phyloP scores from a whole-genome alignment of 345 rosid genomes.

The Luvunga scandens region DNA sequence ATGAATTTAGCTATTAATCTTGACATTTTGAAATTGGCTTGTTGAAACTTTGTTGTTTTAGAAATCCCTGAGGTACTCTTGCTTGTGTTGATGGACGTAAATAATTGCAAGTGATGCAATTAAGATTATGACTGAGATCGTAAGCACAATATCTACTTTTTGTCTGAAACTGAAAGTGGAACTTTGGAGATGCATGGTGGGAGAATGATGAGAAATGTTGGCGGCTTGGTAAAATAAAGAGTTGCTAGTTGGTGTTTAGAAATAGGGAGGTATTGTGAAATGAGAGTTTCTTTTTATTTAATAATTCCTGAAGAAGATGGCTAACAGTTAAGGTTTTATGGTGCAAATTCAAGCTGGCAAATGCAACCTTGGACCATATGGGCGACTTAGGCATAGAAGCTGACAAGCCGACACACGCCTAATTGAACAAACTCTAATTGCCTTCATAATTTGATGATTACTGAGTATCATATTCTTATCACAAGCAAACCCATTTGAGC shows the following conservation, averaged over 20 bases:
- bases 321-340: neutral
- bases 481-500: neutral
- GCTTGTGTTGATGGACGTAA: neutral
- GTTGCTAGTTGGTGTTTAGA: neutral
- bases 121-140: too few species aligned
- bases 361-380: neutral
- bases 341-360: neutral
- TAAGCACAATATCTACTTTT: neutral
- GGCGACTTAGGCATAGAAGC: neutral
- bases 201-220: neutral
- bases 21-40: constrained; percentile 8
- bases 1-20: neutral
- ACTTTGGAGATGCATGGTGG: neutral
- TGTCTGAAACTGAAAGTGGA: neutral
- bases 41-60: neutral
- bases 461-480: too few species aligned
- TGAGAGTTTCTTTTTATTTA: neutral
- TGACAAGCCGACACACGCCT: neutral
- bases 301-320: neutral
- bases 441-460: neutral
- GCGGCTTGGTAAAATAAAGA: neutral
- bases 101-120: neutral
- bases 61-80: neutral
- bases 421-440: neutral
- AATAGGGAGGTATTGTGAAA: neutral